phyloP scores from a whole-genome alignment of 2,329 filamentous ascomycete genomes.

The Sordariomycetes sp. region DNA sequence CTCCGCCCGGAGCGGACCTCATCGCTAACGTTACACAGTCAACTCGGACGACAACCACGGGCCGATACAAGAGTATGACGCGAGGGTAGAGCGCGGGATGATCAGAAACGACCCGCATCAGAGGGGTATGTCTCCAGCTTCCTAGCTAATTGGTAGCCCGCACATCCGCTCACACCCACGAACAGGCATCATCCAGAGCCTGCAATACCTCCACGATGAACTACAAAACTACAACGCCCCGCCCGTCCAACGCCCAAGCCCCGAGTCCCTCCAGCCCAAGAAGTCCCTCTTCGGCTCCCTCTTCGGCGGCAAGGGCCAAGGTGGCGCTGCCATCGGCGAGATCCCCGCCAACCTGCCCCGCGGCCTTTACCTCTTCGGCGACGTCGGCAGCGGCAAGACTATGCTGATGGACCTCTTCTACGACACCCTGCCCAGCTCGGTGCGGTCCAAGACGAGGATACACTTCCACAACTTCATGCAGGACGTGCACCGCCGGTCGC shows the following conservation, averaged over 20 bases:
- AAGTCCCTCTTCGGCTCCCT: slow-evolving; percentile 50
- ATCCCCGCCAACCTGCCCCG: slow-evolving; percentile 71
- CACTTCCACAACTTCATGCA: slow-evolving; percentile 99
- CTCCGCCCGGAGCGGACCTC: background rate
- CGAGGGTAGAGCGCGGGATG: slow-evolving; percentile 60
- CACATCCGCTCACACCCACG: background rate
- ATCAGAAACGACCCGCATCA: slow-evolving; percentile 87
- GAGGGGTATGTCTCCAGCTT: slow-evolving; percentile 45
- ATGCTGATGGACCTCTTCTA: slow-evolving; percentile 99
- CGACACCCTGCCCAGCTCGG: slow-evolving; percentile 74
- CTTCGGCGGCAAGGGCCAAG: slow-evolving; percentile 38
- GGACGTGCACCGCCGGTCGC: slow-evolving; percentile 82
- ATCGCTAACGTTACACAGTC: slow-evolving; percentile 1
- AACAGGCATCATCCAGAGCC: slow-evolving; percentile 72
- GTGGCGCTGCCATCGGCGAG: slow-evolving; percentile 26
- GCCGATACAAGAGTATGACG: slow-evolving; percentile 81
- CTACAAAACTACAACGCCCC: slow-evolving; percentile 64
- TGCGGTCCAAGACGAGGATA: slow-evolving; percentile 78
- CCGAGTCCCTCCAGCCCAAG: slow-evolving; percentile 54
- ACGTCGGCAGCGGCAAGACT: slow-evolving; percentile 95
- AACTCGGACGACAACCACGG: slow-evolving; percentile 34
- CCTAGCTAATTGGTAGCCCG: background rate
- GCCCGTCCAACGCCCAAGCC: slow-evolving; percentile 62
- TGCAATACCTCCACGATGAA: slow-evolving; percentile 83
- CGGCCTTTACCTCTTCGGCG: slow-evolving; percentile 89